Percentiles rank a stretch among this genome's conserved stretches.
Conservation (phyloP, 805 yeast genomes). For the Lipomyces orientalis region DNA sequence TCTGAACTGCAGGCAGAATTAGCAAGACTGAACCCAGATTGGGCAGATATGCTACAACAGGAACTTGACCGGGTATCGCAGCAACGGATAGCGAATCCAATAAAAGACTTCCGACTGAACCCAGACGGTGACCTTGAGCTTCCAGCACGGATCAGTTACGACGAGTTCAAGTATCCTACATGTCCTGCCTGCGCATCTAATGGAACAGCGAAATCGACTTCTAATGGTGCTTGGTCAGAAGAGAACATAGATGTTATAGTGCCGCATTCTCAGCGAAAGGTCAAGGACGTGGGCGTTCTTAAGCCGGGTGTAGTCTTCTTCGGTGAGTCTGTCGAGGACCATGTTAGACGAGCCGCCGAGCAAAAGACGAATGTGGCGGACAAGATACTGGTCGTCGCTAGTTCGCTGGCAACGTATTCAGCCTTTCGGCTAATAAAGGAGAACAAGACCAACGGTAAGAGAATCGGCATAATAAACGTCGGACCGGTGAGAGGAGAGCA, state of each 20-base stretch:
- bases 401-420: conserved; percentile 42
- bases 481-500: conserved; percentile 41
- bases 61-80: conserved; percentile 28
- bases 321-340: conserved; percentile 40
- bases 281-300: conserved; percentile 39
- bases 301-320: conserved; percentile 42
- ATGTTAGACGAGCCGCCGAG: conserved; percentile 32
- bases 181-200: conserved; percentile 34
- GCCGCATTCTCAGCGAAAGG: conserved; percentile 21
- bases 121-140: conserved; percentile 42
- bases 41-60: conserved; percentile 34
- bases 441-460: conserved; percentile 34
- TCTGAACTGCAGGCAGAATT: conserved; percentile 32
- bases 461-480: conserved; percentile 37
- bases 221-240: conserved; percentile 22
- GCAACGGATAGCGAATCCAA: conserved; percentile 19
- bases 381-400: conserved; percentile 38
- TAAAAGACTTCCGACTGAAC: conserved; percentile 31
- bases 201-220: conserved; percentile 17
- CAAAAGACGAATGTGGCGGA: conserved; percentile 32
- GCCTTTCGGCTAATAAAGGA: conserved; percentile 40
- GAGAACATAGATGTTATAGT: conserved; percentile 17
- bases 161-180: conserved; percentile 40
- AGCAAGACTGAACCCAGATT: conserved; percentile 37
- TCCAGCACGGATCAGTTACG: conserved; percentile 32